Conservation (phyloP, 2,329 filamentous ascomycete species). For the Penicillium sp. region DNA sequence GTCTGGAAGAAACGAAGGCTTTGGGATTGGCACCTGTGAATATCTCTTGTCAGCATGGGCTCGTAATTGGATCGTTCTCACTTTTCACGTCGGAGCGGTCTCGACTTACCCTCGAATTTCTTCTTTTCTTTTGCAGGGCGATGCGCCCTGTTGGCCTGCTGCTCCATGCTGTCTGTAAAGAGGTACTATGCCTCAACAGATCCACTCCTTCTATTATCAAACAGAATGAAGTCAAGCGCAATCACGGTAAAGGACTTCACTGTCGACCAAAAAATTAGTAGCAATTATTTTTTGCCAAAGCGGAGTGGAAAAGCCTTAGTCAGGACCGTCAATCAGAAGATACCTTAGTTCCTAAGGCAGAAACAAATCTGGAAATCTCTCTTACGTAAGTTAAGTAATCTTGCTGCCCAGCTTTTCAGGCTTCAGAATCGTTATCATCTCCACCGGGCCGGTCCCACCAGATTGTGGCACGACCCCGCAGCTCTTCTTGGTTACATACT, state of each 20-base stretch:
- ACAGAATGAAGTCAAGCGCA: constrained; percentile 16
- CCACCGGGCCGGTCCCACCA: constrained; percentile 9
- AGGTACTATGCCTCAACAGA: constrained; percentile 30
- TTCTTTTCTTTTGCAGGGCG: constrained; percentile 88
- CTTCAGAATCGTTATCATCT: constrained; percentile 6
- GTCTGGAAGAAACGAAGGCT: constrained; percentile 80
- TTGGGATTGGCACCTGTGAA: constrained; percentile 74
- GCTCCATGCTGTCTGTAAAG: constrained; percentile 61
- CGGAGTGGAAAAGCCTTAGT: constrained; percentile 27
- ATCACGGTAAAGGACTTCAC: constrained; percentile 15
- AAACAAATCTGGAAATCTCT: neutral
- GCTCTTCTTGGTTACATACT: neutral
- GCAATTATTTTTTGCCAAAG: constrained; percentile 28
- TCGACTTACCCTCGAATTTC: constrained; percentile 59
- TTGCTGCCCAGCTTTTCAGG: constrained; percentile 11
- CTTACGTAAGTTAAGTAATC: neutral
- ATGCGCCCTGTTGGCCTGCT: constrained; percentile 82
- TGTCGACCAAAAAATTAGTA: constrained; percentile 32
- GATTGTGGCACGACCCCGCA: neutral
- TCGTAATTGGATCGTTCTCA: constrained; percentile 12
- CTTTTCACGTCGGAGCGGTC: constrained; percentile 9
- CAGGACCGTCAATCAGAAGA: constrained; percentile 17
- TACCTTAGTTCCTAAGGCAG: too few relatives aligned
- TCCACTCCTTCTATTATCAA: constrained; percentile 18
- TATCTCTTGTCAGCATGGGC: constrained; percentile 9